These are phyloP conservation scores for Penicillium olsonii DNA, from an alignment of 2,329 filamentous ascomycete genomes.

Conservation along the genomic window DNA sequence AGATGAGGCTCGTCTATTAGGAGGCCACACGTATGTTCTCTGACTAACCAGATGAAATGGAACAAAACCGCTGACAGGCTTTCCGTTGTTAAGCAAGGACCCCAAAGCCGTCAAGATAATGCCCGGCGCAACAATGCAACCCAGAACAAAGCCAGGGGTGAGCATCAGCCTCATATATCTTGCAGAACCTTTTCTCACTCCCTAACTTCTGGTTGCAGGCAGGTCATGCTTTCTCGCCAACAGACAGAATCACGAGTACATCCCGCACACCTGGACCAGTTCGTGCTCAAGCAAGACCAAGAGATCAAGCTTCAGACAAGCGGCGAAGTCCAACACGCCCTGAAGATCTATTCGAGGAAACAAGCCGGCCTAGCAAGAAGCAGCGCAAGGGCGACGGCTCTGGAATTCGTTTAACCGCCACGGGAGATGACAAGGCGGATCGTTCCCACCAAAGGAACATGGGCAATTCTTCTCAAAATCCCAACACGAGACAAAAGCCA, in stretches of 20 bases:
- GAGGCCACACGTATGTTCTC: slow-evolving; percentile 15
- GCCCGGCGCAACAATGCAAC: slow-evolving; percentile 26
- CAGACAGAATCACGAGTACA: slow-evolving; percentile 27
- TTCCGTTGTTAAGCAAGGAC: slow-evolving; percentile 12
- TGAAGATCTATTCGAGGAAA: slow-evolving; percentile 19
- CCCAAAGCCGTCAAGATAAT: slow-evolving; percentile 29
- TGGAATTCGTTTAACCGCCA: slow-evolving; percentile 1
- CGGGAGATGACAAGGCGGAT: neutral
- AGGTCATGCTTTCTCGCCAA: slow-evolving; percentile 24
- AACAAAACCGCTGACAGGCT: slow-evolving; percentile 2
- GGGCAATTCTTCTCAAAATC: neutral
- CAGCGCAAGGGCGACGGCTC: slow-evolving; percentile 26
- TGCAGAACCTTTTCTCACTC: slow-evolving; percentile 4
- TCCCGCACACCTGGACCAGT: slow-evolving; percentile 36
- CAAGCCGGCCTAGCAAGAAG: slow-evolving; percentile 30
- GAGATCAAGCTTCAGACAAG: neutral
- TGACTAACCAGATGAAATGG: neutral
- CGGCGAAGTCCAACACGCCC: slow-evolving; percentile 6
- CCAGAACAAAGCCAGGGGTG: slow-evolving; percentile 24
- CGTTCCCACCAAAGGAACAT: neutral
- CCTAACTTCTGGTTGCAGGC: slow-evolving; percentile 9
- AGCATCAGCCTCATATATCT: slow-evolving; percentile 2
- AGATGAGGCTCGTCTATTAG: slow-evolving; percentile 25
- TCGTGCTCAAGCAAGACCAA: slow-evolving; percentile 26
- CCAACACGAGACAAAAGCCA: slow-evolving; percentile 1